These are phyloP conservation scores for Cutaneotrichosporon sp. DNA, from an alignment of 1,284 basidiomycete species.

Conservation along the genomic window DNA sequence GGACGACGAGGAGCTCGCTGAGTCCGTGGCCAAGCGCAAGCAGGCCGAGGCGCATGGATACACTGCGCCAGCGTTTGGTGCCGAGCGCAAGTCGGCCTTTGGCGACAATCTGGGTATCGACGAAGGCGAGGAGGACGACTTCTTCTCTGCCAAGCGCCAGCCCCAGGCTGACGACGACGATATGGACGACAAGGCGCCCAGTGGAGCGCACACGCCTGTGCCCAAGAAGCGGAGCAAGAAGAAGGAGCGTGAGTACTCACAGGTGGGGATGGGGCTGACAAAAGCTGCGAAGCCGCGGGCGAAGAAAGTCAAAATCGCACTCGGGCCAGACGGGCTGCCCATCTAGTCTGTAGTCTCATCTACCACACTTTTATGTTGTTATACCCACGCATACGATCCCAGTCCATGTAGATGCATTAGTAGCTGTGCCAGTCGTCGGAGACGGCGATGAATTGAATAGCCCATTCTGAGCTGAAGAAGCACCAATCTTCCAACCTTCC, in stretches of 20 bases:
- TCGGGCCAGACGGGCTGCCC: slow-evolving; percentile 43
- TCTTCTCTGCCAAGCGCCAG: slow-evolving; percentile 27
- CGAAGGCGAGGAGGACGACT: slow-evolving; percentile 43
- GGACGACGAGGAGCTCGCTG: slow-evolving; percentile 68
- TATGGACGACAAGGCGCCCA: slow-evolving; percentile 20
- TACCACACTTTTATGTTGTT: background rate
- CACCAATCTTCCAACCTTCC: too few species aligned
- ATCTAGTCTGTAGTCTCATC: slow-evolving; percentile 21
- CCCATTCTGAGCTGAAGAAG: too few species aligned
- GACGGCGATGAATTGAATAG: too few species aligned
- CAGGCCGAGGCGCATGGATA: slow-evolving; percentile 48
- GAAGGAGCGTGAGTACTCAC: slow-evolving; percentile 12
- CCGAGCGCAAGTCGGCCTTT: slow-evolving; percentile 24
- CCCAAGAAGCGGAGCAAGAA: slow-evolving; percentile 19
- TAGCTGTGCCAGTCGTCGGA: background rate
- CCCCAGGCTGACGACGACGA: slow-evolving; percentile 21
- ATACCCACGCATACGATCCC: slow-evolving; percentile 3
- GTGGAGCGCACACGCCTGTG: slow-evolving; percentile 22
- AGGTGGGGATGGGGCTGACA: too few species aligned
- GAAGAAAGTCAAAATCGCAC: slow-evolving; percentile 44
- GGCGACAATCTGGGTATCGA: slow-evolving; percentile 34
- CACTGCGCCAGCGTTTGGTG: slow-evolving; percentile 20
- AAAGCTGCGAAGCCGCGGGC: slow-evolving; percentile 23
- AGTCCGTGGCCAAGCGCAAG: slow-evolving; percentile 47
- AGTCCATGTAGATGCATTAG: background rate